Conservation (phyloP, 2,329 filamentous ascomycete genomes). For the Drechslerella stenobrocha region DNA sequence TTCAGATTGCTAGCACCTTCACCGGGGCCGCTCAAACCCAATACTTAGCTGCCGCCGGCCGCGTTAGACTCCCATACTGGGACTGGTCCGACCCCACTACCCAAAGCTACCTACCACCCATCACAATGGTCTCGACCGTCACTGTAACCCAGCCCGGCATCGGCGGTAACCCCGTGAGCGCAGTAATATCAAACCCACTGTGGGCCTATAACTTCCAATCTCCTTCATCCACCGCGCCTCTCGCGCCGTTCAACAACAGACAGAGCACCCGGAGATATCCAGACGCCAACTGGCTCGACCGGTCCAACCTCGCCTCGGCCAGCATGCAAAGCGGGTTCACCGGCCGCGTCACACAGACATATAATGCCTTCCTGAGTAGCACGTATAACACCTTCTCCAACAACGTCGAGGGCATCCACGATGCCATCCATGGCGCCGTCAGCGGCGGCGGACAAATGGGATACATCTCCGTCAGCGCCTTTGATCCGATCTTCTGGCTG, state of each 20-base stretch:
- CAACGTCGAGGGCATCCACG: conserved; percentile 59
- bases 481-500: conserved; percentile 53
- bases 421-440: conserved; percentile 60
- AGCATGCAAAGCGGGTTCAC: conserved; percentile 27
- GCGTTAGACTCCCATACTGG: conserved; percentile 44
- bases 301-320: conserved; percentile 22
- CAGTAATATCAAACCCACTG: conserved; percentile 30
- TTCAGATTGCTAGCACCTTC: conserved; percentile 46
- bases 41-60: conserved; percentile 43
- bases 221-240: conserved; percentile 19
- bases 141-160: conserved; percentile 31
- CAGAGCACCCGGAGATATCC: conserved; percentile 29
- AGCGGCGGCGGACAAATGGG: conserved; percentile 59
- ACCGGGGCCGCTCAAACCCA: conserved; percentile 45
- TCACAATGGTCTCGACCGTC: conserved; percentile 34
- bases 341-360: conserved; percentile 24
- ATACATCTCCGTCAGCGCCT: conserved; percentile 60
- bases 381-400: conserved; percentile 50
- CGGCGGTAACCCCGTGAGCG: conserved; percentile 29
- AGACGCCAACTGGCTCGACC: conserved; percentile 23
- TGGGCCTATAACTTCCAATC: conserved; percentile 48
- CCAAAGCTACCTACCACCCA: conserved; percentile 39
- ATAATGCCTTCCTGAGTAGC: conserved; percentile 31
- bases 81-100: conserved; percentile 47
- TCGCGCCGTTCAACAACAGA: conserved; percentile 24